phyloP scores from a whole-genome alignment of 1,284 basidiomycete genomes.

The Cutaneotrichosporon daszewskae region DNA sequence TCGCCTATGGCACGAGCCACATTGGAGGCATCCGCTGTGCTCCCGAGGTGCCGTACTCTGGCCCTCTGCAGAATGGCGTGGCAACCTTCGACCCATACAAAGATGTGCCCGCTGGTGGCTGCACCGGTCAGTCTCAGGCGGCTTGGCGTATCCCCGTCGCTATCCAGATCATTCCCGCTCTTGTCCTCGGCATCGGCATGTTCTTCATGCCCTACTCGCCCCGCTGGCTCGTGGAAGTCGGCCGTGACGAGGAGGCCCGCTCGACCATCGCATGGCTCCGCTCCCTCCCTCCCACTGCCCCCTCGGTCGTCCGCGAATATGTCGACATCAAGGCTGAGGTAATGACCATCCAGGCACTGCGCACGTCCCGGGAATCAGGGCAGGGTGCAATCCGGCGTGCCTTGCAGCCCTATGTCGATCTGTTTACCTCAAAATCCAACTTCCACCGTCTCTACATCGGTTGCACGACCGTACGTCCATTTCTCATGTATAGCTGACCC shows the following conservation, averaged over 20 bases:
- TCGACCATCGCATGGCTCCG: conserved; percentile 25
- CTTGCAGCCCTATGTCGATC: conserved; percentile 14
- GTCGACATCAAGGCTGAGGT: conserved; percentile 33
- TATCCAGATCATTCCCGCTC: conserved; percentile 36
- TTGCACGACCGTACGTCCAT: no score
- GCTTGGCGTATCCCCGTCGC: conserved; percentile 24
- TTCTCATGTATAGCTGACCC: no score
- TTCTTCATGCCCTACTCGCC: conserved; percentile 27
- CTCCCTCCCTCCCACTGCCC: conserved; percentile 14
- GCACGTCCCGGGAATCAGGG: neutral
- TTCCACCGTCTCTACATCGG: conserved; percentile 15
- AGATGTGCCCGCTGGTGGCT: conserved; percentile 21
- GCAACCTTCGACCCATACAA: conserved; percentile 13
- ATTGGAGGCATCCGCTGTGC: conserved; percentile 22
- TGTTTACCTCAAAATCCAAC: conserved; percentile 10
- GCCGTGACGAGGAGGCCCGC: conserved; percentile 26
- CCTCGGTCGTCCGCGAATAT: conserved; percentile 25
- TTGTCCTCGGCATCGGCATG: conserved; percentile 23
- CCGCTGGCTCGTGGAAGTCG: conserved; percentile 27
- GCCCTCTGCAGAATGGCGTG: conserved; percentile 11
- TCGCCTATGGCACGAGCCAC: conserved; percentile 21
- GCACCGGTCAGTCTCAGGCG: conserved; percentile 26
- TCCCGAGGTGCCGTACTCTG: conserved; percentile 22
- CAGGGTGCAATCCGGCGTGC: neutral
- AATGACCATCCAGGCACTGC: conserved; percentile 11